Evolutionary conservation across 1,284 basidiomycete species (phyloP), one percentile per base, ranked within the genome.

Genomic region (Sutorius eximius): DNA sequence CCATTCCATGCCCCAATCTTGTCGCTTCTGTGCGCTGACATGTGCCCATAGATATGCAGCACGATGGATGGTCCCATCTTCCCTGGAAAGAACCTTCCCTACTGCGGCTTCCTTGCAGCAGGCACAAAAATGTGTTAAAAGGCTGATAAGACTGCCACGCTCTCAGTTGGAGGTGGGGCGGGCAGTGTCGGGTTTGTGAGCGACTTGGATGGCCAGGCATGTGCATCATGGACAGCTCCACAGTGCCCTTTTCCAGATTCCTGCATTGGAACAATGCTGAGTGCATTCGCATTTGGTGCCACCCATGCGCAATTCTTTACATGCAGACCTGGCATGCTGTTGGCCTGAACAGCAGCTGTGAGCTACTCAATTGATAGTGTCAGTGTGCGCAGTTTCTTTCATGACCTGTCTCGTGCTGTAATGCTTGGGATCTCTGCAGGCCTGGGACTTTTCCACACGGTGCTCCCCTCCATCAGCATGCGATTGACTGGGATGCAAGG

Each of bases 221-320:
- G 85, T 55, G 85, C 82, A n/a, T n/a, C n/a, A n/a, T n/a, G 1
- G 70, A 82, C 3, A 67, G 64, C 18, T 12, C 22, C 32, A 77
- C 77, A 1, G 73, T 86, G 52, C 86, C 86, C 0, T 87, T 87
- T n/a, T n/a, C n/a, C n/a, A n/a, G n/a, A n/a, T n/a, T n/a, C n/a
- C n/a, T n/a, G n/a, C n/a, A n/a, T n/a, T n/a, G n/a, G n/a, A n/a
- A n/a, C n/a, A n/a, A n/a, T n/a, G n/a, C n/a, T n/a, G n/a, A n/a
- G n/a, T n/a, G n/a, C n/a, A n/a, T n/a, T n/a, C n/a, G n/a, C n/a
- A n/a, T n/a, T n/a, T n/a, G n/a, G n/a, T n/a, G n/a, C n/a, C n/a
- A n/a, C n/a, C n/a, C n/a, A n/a, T n/a, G n/a, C n/a, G n/a, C n/a
- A n/a, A n/a, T n/a, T n/a, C n/a, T n/a, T n/a, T n/a, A n/a, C n/a